Evolutionary conservation across 192 early-diverging fungal genomes (phyloP), one percentile per base, ranked within the genome.

Genomic region (Coemansia sp.): DNA sequence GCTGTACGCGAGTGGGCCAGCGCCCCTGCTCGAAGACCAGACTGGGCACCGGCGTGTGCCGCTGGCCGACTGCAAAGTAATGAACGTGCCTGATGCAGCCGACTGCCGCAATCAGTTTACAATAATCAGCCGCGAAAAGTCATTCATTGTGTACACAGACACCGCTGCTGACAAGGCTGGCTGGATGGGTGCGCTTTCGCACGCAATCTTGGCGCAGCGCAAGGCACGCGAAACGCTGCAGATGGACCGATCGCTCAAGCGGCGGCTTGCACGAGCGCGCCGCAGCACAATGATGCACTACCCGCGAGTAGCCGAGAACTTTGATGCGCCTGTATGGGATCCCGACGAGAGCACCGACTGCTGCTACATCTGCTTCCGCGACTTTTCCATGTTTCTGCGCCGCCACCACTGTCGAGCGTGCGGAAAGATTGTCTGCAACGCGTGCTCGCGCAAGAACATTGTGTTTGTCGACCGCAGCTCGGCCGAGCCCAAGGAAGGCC

Each of bases 401-500:
- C 87, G 86, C 66, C 90, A 92, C 69, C 90, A 93, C 64, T 91
- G 90, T 67, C 84, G 92, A 22, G 85, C 84, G 1, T 93, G 92
- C 65, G 92, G 92, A 19, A 87, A 87, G 60, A 82, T 93, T 19
- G 89, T 91, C n/a, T 93, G 92, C 73, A 84, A 88, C 63, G 62
- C 73, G 29, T 89, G 88, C 59, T 89, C 88, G 39, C 77, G 85
- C 60, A 80, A 86, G n/a, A 87, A 80, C 81, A 81, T 66, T 39
- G 54, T 82, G 41, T 77, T 73, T 67, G 72, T 75, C 2, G 76
- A 62, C 5, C 57, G 35, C 27, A 55, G 60, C 2, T 68, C 63
- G 15, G 50, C 56, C 3, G 66, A 73, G 29, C 43, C 70, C 61
- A 75, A 70, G 43, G 81, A 83, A 63, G 76, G 71, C 59, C 71